Conservation (phyloP, 768 basidiomycete genomes). For the Dioszegia hungarica region DNA sequence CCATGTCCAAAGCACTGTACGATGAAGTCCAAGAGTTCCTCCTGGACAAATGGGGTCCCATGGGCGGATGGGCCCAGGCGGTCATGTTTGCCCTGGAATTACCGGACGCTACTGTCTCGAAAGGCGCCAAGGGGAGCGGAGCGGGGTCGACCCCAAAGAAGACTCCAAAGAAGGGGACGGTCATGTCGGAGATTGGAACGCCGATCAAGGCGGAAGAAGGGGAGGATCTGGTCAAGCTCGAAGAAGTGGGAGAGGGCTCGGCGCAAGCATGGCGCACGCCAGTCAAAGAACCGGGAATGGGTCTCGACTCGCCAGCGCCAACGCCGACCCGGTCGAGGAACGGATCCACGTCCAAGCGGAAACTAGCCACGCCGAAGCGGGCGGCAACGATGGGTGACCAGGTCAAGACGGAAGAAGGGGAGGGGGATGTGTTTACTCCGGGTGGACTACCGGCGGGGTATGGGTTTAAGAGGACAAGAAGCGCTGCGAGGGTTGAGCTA, state of each 20-base stretch:
- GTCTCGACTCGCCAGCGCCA: background rate
- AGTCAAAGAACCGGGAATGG: background rate
- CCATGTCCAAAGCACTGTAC: constrained; percentile 44
- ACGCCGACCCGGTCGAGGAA: too few species aligned
- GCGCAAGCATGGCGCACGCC: background rate
- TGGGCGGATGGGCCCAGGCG: constrained; percentile 47
- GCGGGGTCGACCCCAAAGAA: background rate
- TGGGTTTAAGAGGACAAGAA: constrained; percentile 14
- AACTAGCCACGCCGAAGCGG: background rate
- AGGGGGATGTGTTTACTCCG: background rate
- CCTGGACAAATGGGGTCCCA: constrained; percentile 37
- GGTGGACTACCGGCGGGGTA: constrained; percentile 3
- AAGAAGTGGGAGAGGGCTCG: background rate
- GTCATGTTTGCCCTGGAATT: constrained; percentile 49
- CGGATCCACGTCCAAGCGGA: background rate
- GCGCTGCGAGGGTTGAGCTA: constrained; percentile 12
- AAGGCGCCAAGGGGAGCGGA: background rate
- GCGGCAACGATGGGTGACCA: background rate
- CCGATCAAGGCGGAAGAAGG: background rate
- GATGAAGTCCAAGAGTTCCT: constrained; percentile 43
- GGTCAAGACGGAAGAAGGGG: background rate
- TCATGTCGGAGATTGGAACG: background rate
- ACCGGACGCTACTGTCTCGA: constrained; percentile 3
- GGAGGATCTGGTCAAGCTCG: background rate
- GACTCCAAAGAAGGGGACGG: background rate